A percentile compares a stretch with the other conserved stretches of the same genome.
Conservation (phyloP, 1,284 basidiomycete species). For the Ceratobasidium papillatum region DNA sequence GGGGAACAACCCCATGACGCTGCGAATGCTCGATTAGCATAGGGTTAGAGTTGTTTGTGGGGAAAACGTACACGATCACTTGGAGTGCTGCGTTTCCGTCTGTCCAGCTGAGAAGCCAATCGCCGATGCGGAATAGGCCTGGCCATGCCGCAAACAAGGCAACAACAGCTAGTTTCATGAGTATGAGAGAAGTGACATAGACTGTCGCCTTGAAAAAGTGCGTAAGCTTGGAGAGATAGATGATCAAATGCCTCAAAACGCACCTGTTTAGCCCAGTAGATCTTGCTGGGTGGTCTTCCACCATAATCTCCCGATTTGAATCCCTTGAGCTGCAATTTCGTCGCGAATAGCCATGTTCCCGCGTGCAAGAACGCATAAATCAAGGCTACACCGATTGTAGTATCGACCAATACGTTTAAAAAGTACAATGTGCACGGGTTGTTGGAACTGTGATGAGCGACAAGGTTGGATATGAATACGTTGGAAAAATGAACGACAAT, state of each 20-base stretch:
- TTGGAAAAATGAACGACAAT: constrained; percentile 90
- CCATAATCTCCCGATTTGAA: constrained; percentile 91
- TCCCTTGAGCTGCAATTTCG: constrained; percentile 72
- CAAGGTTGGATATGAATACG: constrained; percentile 77
- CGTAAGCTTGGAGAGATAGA: not conserved
- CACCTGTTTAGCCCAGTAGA: constrained; percentile 80
- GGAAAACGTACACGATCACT: constrained; percentile 76
- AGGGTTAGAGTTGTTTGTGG: constrained; percentile 18
- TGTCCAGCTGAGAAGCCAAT: constrained; percentile 86
- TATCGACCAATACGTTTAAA: constrained; percentile 93
- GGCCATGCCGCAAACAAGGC: constrained; percentile 76
- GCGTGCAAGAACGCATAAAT: constrained; percentile 82
- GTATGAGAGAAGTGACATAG: constrained; percentile 81
- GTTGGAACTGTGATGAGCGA: constrained; percentile 70
- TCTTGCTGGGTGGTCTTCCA: constrained; percentile 68
- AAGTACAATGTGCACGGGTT: constrained; percentile 95
- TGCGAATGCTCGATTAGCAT: constrained; percentile 49
- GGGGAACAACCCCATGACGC: constrained; percentile 92
- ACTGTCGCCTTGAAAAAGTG: constrained; percentile 62
- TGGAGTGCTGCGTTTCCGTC: constrained; percentile 71
- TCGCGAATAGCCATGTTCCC: constrained; percentile 72
- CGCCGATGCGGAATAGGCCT: constrained; percentile 75
- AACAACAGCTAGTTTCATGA: constrained; percentile 92
- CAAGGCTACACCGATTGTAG: constrained; percentile 88
- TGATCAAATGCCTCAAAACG: not conserved